Conservation (phyloP, 352 stramenopile genomes). For the Heterotrichella gracilis region DNA sequence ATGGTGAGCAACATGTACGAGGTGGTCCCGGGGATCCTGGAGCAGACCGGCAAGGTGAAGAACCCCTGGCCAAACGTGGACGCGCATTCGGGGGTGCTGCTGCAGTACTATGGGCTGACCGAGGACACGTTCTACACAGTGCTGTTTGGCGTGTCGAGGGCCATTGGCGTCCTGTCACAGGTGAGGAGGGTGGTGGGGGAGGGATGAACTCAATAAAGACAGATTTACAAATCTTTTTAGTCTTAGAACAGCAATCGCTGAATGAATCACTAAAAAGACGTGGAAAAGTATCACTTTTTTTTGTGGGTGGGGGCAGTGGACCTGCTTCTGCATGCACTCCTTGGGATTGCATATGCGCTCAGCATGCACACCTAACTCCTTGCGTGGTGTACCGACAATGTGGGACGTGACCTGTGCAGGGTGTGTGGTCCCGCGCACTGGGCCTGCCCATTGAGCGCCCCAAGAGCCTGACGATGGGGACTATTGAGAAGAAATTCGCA, state of each 20-base stretch:
- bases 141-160: slow-evolving; percentile 85
- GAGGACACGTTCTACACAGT: slow-evolving; percentile 99
- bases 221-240: too few species aligned
- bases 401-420: too few species aligned
- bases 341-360: too few species aligned
- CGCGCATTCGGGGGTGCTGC: slow-evolving; percentile 77
- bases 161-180: slow-evolving; percentile 82
- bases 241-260: too few species aligned
- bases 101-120: slow-evolving; percentile 93
- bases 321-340: too few species aligned
- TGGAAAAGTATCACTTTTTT: too few species aligned
- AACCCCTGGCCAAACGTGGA: slow-evolving; percentile 98
- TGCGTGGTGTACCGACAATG: too few species aligned
- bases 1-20: slow-evolving; percentile 96
- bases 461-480: slow-evolving; percentile 92
- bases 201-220: too few species aligned
- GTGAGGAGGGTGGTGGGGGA: too few species aligned
- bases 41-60: slow-evolving; percentile 92
- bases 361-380: too few species aligned
- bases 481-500: slow-evolving; percentile 35
- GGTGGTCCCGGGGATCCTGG: slow-evolving; percentile 86
- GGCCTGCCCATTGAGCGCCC: slow-evolving; percentile 78
- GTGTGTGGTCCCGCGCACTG: slow-evolving; percentile 81
- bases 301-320: too few species aligned
- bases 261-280: too few species aligned